Evolutionary conservation across 345 rosid species (phyloP).

Genomic region (Durio zibethinus): DNA sequence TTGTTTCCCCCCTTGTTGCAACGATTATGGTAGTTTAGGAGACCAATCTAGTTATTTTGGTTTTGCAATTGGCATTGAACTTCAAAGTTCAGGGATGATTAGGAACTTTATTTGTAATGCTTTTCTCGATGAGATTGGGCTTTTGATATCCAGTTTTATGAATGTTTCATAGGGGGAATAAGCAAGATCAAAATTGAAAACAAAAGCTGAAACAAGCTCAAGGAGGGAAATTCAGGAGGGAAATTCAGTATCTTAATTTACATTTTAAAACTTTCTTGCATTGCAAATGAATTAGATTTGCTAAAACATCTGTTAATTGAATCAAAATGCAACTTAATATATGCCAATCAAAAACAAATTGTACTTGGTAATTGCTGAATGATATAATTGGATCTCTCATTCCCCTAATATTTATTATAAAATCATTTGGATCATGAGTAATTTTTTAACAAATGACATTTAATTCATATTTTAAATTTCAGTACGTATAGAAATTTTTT

Average conservation of each 20-base stretch:
- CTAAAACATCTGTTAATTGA: too few species aligned
- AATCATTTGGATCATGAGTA: too few species aligned
- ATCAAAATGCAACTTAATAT: too few species aligned
- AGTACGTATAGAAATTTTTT: too few species aligned
- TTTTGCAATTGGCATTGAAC: slow-evolving; percentile 22
- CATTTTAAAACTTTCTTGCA: too few species aligned
- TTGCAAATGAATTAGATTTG: too few species aligned
- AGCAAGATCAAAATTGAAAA: neutral
- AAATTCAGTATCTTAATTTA: neutral
- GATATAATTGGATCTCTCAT: too few species aligned
- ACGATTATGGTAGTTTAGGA: neutral
- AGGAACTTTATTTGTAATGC: neutral
- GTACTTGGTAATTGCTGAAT: too few species aligned
- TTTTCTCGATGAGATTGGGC: neutral
- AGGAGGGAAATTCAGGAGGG: neutral
- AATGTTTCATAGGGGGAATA: neutral
- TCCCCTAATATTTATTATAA: too few species aligned
- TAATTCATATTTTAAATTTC: too few species aligned
- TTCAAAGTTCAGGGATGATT: slow-evolving; percentile 8
- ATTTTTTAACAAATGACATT: too few species aligned
- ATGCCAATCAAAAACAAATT: too few species aligned
- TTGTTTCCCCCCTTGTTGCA: neutral
- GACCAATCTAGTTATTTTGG: neutral
- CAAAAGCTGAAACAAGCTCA: neutral
- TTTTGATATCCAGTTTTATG: neutral